Base-by-base conservation (phyloP, 768 basidiomycete species). In the Artomyces pyxidatus region DNA sequence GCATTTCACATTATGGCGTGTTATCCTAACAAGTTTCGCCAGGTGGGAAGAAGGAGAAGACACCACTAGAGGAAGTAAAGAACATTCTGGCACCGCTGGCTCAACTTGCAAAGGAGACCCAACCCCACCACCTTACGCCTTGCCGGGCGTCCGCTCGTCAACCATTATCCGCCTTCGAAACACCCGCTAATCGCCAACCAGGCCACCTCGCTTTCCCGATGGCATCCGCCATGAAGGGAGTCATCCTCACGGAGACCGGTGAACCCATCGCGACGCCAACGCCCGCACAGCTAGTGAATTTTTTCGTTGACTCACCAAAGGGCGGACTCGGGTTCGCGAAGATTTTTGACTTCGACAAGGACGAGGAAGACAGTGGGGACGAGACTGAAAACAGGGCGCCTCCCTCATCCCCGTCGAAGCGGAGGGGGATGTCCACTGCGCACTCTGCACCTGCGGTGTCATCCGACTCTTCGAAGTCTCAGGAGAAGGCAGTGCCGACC, bases 241-340 rank as follows among this genome's bases (percentile, higher is more conserved):
- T 92, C 32, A 73, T 92, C 26, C 71, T 90, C 30, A 89, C 89
- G 0, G 70, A 81, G 7, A 89, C 89, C 0, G 88, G 89, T 7
- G 81, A 89, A 60, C 69, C 74, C 1, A 69, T 91, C 6, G 71
- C 77, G 3, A 92, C 88, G 11, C 88, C 88, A 1, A 71, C 76
- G 2, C 84, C 83, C 0, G 68, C 72, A 0, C 83, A 85, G 58
- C 70, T 89, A 0, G 75, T 75, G 2, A 80, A 76, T 29, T 70
- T 88, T 2, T 85, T 90, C 58, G 73, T 78, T 26, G 73, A 75
- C 37, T 83, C 82, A 7, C 88, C 88, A 0, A 80, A 73, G 52
- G 78, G 85, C 32, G 81, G 80, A 27, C 71, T 90, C 23, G 80
- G 85, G 58, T 90, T 90, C 59, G 75, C 81, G 8, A 83, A 80